Base-by-base conservation (phyloP, 129 eudicot genomes). In the Flaveria trinervia region DNA sequence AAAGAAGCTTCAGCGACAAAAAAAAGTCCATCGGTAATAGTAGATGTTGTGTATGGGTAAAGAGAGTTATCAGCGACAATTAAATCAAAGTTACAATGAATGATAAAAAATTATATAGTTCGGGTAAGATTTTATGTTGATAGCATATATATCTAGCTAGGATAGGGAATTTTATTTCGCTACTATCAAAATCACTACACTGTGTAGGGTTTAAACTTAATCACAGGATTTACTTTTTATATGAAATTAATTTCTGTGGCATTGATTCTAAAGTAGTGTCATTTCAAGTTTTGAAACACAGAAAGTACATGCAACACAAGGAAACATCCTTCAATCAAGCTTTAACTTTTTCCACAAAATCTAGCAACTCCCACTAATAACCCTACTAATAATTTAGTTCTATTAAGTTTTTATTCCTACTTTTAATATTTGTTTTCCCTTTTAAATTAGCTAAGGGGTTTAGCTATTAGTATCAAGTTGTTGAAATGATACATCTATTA, bases 251-350 rank as follows among this genome's bases (percentile, higher is more conserved):
- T 26, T 5, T 71, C 33, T 25, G 16, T 7, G 25, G 6, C 25
- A 20, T 25, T 60, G 17, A 60, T 62, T 61, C 22, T 45, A 30
- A 65, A 76, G 71, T 51, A 76, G 55, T 65, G 56, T 65, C 52
- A 65, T 52, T 13, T 46, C 46, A 73, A 41, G 78, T 41, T 65
- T 70, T 64, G 61, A 65, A 79, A 49, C 48, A 64, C 64, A 62
- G 23, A 62, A 71, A 64, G 83, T 80, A 73, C 83, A 72, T 79
- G 41, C 50, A 39, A 62, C 48, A 41, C 50, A 22, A 72, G 79
- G 74, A 43, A 73, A 72, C 83, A 80, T 80, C 79, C 78, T 80
- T 80, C 83, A 80, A 80, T 80, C 79, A 80, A 72, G 67, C 79
- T 72, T 80, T 55, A 79, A 72, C 79, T 73, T 72, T 77, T 73